Percentiles rank a stretch among this genome's conserved stretches.
These are phyloP conservation scores for Tillandsia leiboldiana DNA, from an alignment of 176 grass and related monocot genomes.

Conservation along the genomic window DNA sequence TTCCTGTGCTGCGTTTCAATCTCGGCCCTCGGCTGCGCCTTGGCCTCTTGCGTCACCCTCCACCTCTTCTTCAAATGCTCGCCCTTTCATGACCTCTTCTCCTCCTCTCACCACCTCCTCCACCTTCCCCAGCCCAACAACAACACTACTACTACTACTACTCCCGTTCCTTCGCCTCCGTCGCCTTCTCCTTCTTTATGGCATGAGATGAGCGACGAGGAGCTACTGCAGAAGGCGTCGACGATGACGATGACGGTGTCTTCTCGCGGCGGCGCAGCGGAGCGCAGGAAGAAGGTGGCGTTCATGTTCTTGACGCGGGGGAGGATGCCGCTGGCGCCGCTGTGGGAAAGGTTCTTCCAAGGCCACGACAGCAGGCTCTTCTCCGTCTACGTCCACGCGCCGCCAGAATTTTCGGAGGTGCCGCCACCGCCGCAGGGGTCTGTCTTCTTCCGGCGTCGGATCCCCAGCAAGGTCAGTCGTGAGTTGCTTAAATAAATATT, in stretches of 20 bases:
- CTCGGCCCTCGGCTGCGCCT: background rate
- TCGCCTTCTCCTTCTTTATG: background rate
- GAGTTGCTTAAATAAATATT: too few relatives aligned
- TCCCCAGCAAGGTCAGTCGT: conserved; percentile 26
- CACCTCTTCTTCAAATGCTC: conserved; percentile 8
- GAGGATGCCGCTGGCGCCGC: conserved; percentile 22
- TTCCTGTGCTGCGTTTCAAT: conserved; percentile 19
- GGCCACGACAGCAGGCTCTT: conserved; percentile 20
- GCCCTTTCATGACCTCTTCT: background rate
- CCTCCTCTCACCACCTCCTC: conserved; percentile 2
- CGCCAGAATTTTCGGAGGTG: conserved; percentile 19
- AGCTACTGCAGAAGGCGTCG: conserved; percentile 6
- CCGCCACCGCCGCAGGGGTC: conserved; percentile 1
- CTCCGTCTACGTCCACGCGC: conserved; percentile 26
- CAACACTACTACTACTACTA: background rate
- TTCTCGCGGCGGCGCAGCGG: background rate
- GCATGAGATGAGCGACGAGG: conserved; percentile 10
- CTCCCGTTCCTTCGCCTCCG: background rate
- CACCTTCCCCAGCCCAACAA: background rate
- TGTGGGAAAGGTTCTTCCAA: conserved; percentile 31
- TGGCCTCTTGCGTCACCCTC: conserved; percentile 8
- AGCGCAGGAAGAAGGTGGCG: conserved; percentile 20
- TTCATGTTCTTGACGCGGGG: conserved; percentile 30
- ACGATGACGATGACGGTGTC: background rate
- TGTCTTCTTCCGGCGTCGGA: conserved; percentile 13